Conservation (phyloP, 768 basidiomycete species). For the Boletellus ananas region DNA sequence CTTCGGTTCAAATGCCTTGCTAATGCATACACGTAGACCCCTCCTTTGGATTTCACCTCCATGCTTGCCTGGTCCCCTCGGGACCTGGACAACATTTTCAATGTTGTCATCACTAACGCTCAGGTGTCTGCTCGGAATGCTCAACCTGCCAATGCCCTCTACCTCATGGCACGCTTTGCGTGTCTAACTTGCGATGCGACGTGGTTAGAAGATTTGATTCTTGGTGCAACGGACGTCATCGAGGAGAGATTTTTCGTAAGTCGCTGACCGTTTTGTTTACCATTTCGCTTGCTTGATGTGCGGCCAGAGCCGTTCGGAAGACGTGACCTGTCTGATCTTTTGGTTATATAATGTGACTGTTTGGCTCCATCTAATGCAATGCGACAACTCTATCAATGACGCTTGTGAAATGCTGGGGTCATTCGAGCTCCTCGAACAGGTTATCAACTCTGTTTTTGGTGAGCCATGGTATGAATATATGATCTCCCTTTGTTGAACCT, state of each 20-base stretch:
- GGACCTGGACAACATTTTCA: slow-evolving; percentile 72
- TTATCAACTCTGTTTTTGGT: slow-evolving; percentile 95
- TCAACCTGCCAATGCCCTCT: slow-evolving; percentile 88
- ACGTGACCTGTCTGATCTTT: slow-evolving; percentile 82
- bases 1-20: not conserved
- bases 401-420: slow-evolving; percentile 82
- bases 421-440: slow-evolving; percentile 84
- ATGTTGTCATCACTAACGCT: slow-evolving; percentile 76
- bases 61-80: slow-evolving; percentile 94
- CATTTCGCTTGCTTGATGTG: slow-evolving; percentile 9
- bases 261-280: slow-evolving; percentile 12
- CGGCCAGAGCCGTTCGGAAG: slow-evolving; percentile 72
- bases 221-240: slow-evolving; percentile 87
- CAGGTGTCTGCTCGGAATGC: slow-evolving; percentile 67
- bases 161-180: slow-evolving; percentile 92
- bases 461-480: slow-evolving; percentile 14
- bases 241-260: slow-evolving; percentile 91
- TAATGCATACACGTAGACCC: slow-evolving; percentile 48
- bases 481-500: slow-evolving; percentile 1
- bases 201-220: slow-evolving; percentile 90
- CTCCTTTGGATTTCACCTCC: slow-evolving; percentile 68
- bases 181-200: slow-evolving; percentile 83
- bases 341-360: slow-evolving; percentile 93
- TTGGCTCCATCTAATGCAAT: slow-evolving; percentile 88
- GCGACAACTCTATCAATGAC: slow-evolving; percentile 72